These are phyloP conservation scores for Tricholoma matsutake DNA, from an alignment of 768 basidiomycete genomes.

Conservation along the genomic window DNA sequence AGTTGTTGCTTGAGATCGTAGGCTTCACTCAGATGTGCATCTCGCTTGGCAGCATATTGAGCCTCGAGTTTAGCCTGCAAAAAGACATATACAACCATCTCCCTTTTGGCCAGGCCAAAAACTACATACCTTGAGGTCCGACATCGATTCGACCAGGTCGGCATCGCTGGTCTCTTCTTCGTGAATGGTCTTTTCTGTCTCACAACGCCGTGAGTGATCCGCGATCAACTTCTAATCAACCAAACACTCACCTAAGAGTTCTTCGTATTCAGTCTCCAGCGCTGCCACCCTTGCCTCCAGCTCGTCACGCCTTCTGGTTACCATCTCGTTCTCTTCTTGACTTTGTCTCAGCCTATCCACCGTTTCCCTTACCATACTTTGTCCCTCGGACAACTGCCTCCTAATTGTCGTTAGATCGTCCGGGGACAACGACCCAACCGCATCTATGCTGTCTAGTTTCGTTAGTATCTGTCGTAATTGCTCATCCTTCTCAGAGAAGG, in stretches of 20 bases:
- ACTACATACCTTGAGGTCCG: constrained; percentile 77
- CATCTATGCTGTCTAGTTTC: constrained; percentile 82
- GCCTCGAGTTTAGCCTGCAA: constrained; percentile 86
- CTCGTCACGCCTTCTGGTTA: constrained; percentile 79
- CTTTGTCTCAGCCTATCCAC: constrained; percentile 85
- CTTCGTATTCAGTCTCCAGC: constrained; percentile 94
- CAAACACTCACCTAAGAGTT: constrained; percentile 70
- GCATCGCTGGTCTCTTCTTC: constrained; percentile 86
- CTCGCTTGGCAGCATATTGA: constrained; percentile 90
- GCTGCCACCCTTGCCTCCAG: constrained; percentile 76
- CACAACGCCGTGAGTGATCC: constrained; percentile 12
- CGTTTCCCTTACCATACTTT: constrained; percentile 81
- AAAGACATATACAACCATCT: constrained; percentile 14
- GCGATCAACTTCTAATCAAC: constrained; percentile 4
- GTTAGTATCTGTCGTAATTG: constrained; percentile 80
- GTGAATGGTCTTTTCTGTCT: constrained; percentile 83
- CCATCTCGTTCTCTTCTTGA: constrained; percentile 90
- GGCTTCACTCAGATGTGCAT: constrained; percentile 83
- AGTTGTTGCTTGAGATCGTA: constrained; percentile 86
- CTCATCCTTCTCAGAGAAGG: constrained; percentile 94
- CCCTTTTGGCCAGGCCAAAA: constrained; percentile 6
- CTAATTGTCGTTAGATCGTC: constrained; percentile 83
- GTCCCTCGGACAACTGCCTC: constrained; percentile 86
- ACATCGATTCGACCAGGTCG: constrained; percentile 79
- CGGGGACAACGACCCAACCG: constrained; percentile 57